Base-by-base conservation (phyloP, 805 yeast species). In the Hanseniaspora lindneri region DNA sequence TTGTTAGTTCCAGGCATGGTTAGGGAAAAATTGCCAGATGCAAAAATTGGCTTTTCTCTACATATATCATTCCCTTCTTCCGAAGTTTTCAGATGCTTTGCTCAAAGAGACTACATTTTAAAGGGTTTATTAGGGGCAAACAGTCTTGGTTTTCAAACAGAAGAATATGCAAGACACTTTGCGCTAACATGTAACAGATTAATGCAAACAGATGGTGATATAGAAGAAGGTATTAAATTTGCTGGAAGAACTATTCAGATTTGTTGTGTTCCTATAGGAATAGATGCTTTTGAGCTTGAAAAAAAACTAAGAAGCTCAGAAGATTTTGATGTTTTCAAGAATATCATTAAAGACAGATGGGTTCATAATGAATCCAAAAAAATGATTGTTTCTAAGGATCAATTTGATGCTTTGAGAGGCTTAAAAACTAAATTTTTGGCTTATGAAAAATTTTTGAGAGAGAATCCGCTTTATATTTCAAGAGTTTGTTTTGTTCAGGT, bases 1-100 rank as follows among this genome's bases (percentile, higher is more conserved):
- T 71, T 92, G 66, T 67, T 89, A 37, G 85, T 88, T 1, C 96
- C 97, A 0, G 72, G 71, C 48, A 80, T 89, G 89, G 73, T 89
- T 3, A 73, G 96, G 52, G 71, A 77, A 51, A 66, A 71, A 54
- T 61, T 87, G 20, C 96, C 96, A 4, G 62, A 76, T 50, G 96
- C 95, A 1, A 77, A 81, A 53, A 87, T 92, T 55, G 96, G 96
- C 0, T 83, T 88, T 56, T 92, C 87, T 64, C 68, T 92, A 50
- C 98, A 92, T 59, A 84, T 89, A 13, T 83, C 97, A 1, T 89
- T 89, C 68, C 98, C 98, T 8, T 83, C 95, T 3, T 79, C 89
- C 50, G 98, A 89, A 62, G 95, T 89, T 2, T 92, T 88, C 66
- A 73, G 97, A 54, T 88, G 96, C 58, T 74, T 89, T 53, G 95